Conservation (phyloP, 768 basidiomycete genomes). For the Amanita molliuscula region DNA sequence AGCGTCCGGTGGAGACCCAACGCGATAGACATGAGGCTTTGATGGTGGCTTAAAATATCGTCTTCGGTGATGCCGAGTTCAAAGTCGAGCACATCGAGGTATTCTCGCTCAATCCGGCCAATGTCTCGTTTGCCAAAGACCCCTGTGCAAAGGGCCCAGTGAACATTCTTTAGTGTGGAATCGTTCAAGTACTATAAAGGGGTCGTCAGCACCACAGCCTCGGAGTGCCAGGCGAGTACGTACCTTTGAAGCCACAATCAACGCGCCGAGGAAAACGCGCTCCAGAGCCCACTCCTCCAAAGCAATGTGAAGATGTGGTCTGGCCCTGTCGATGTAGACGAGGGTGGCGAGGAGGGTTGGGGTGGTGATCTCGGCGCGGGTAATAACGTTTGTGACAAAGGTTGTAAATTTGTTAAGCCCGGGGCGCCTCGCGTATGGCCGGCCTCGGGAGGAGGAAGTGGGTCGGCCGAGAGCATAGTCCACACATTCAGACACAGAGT, state of each 20-base stretch:
- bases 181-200: slow-evolving; percentile 67
- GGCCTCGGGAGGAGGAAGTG: slow-evolving; percentile 40
- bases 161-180: slow-evolving; percentile 82
- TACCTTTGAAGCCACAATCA: slow-evolving; percentile 83
- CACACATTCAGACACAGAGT: slow-evolving; percentile 61
- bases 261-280: slow-evolving; percentile 84
- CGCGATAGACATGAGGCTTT: slow-evolving; percentile 21
- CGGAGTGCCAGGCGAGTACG: slow-evolving; percentile 11
- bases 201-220: slow-evolving; percentile 9
- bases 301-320: slow-evolving; percentile 72
- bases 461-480: slow-evolving; percentile 69
- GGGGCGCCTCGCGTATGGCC: slow-evolving; percentile 32
- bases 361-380: slow-evolving; percentile 63
- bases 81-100: slow-evolving; percentile 71
- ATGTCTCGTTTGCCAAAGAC: slow-evolving; percentile 77
- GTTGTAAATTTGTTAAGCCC: slow-evolving; percentile 48
- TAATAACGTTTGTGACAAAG: slow-evolving; percentile 61
- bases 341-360: slow-evolving; percentile 61
- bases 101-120: slow-evolving; percentile 75
- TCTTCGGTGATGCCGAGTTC: slow-evolving; percentile 56
- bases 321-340: slow-evolving; percentile 69
- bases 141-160: slow-evolving; percentile 81
- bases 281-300: slow-evolving; percentile 82
- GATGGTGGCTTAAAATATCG: slow-evolving; percentile 47
- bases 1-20: slow-evolving; percentile 11